phyloP scores from a whole-genome alignment of 306 rosid species.

The Gynostemma pentaphyllum region DNA sequence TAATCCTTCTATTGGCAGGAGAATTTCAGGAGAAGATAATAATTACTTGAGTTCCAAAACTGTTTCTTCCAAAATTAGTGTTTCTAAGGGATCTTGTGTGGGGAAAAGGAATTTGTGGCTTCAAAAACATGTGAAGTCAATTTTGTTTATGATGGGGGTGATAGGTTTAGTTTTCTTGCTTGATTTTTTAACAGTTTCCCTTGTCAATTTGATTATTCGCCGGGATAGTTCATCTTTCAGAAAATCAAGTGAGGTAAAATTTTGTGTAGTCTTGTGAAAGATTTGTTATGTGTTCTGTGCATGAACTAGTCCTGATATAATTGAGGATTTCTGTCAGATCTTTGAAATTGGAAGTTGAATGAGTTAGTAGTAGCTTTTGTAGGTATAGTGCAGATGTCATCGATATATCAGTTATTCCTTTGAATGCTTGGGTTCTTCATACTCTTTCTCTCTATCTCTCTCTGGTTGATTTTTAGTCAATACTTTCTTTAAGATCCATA shows the following conservation, averaged over 20 bases:
- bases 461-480: not conserved
- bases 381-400: not conserved
- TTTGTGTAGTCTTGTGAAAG: not conserved
- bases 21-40: slow-evolving; percentile 34
- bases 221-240: slow-evolving; percentile 23
- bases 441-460: not conserved
- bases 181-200: slow-evolving; percentile 56
- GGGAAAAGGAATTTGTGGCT: slow-evolving; percentile 49
- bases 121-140: slow-evolving; percentile 46
- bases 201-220: slow-evolving; percentile 37
- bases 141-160: slow-evolving; percentile 43
- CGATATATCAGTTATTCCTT: not conserved
- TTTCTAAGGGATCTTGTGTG: slow-evolving; percentile 38
- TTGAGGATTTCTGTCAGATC: not conserved
- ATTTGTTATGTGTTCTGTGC: not conserved
- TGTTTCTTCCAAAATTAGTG: slow-evolving; percentile 38
- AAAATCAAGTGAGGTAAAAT: slow-evolving; percentile 37
- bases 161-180: slow-evolving; percentile 57
- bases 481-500: not conserved
- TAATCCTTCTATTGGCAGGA: slow-evolving; percentile 42
- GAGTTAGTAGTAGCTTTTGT: not conserved
- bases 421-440: not conserved
- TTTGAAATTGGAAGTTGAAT: not conserved
- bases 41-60: slow-evolving; percentile 41
- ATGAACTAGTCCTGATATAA: not conserved